Evolutionary conservation across 139 green algal species (phyloP), one percentile per base, ranked within the genome.

Genomic region (Diplosphaera chodatii): DNA sequence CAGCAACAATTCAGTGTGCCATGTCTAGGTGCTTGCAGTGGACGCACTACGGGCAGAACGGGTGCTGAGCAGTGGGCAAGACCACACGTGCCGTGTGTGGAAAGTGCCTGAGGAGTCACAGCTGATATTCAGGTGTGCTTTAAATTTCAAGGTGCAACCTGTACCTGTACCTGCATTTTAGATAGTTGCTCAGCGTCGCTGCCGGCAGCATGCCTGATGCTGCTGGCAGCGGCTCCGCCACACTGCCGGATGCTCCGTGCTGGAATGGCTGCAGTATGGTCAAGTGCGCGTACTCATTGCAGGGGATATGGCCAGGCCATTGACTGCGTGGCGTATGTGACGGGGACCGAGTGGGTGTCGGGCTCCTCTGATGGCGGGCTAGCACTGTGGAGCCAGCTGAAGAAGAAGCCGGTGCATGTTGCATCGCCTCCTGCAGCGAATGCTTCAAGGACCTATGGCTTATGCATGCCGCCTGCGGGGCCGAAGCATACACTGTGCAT

Each of bases 51-150:
- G 86, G 0, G 67, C 74, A 55, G 92, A 98, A 82, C 82, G 93
- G 20, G 82, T 80, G 21, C 76, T 98, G 4, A 93, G 74, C 21
- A 77, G 67, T 13, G 89, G 87, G 1, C 75, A 84, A 25, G 94
- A 98, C 80, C 86, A 88, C 74, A 96, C 91, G 0, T 95, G 85
- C 66, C 79, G 94, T 21, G 71, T 97, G 40, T 99, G 93, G 93
- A 99, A 98, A 81, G 84, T 98, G n/a, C 82, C 90, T 0, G 94
- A 99, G 63, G 94, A 98, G 80, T 91, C 80, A 33, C 94, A 99
- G 83, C 86, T 99, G 23, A 82, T 99, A 2, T 98, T 96, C 82
- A 81, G 90, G 40, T 76, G 64, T 3, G 48, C n/a, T n/a, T n/a
- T n/a, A n/a, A n/a, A n/a, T n/a, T n/a, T n/a, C n/a, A n/a, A n/a